Evolutionary conservation across 371 early-diverging fungal species (phyloP), one percentile per base, ranked within the genome.

Genomic region (Mortierella sp.): DNA sequence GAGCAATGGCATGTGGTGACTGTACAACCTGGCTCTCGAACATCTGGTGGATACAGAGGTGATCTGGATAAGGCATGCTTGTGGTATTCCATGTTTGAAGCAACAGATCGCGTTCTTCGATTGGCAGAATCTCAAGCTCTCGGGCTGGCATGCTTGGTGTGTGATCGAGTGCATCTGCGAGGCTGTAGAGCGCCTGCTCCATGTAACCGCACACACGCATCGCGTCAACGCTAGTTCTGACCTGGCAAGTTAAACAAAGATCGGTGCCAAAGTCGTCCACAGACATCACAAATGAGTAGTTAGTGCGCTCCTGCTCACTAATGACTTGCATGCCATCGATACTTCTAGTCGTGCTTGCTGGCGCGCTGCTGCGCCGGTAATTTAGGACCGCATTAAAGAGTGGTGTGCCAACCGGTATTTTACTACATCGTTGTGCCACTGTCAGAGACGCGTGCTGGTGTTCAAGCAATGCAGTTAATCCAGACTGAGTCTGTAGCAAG

Each of bases 361-460:
- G 7, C 40, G 5, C 40, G 40, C 1, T 13, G 40, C 13, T 65
- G 43, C 61, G 70, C 54, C 82, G 68, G 60, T 82, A 66, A 59
- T 76, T 66, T 40, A 72, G 40, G 12, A 72, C 19, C 0, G 67
- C 23, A 31, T 51, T 64, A 47, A 73, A 61, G 6, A 75, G 67
- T 9, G 72, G 68, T 19, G 70, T 64, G 17, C 71, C 83, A 13
- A 47, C 64, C 45, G 53, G 58, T 31, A 64, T 31, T 31, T 69
- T 22, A 64, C 66, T 49, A 56, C 65, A 53, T 3, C 71, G 76
- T 56, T 66, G 84, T 64, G 60, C 79, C 63, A 53, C 72, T 15
- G 61, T 63, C 61, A 60, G 40, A 47, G 54, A n/a, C 51, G 53
- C 64, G 37, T 67, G 57, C 32, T 70, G 67, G 61, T 82, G 43